A percentile compares a stretch with the other conserved stretches of the same genome.
These are phyloP conservation scores for Fraxinus anomala DNA, from an alignment of 257 asterid genomes.

Conservation along the genomic window DNA sequence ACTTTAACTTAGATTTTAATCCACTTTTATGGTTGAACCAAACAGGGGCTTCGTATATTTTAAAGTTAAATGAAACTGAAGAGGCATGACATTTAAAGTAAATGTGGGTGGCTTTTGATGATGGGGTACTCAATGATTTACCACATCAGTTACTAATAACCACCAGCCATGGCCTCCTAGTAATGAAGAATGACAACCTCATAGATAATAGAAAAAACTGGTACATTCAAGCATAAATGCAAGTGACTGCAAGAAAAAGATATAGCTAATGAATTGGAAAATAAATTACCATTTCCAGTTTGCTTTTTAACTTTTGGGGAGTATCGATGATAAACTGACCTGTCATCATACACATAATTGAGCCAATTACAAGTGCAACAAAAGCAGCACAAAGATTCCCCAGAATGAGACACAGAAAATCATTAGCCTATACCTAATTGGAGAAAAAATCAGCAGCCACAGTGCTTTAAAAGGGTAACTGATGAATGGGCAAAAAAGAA, in stretches of 20 bases:
- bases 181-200: not conserved
- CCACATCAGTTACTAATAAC: slow-evolving; percentile 7
- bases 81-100: slow-evolving; percentile 13
- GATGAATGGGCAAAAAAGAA: not conserved
- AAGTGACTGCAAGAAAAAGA: slow-evolving; percentile 6
- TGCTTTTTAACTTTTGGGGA: slow-evolving; percentile 82
- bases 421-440: not conserved
- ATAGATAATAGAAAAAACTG: not conserved
- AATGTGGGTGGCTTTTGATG: slow-evolving; percentile 4
- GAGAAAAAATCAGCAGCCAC: not conserved
- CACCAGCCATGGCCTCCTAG: slow-evolving; percentile 17
- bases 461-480: slow-evolving; percentile 5
- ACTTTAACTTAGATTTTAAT: too few relatives aligned
- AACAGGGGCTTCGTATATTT: not conserved
- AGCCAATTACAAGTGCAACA: slow-evolving; percentile 25
- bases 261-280: slow-evolving; percentile 21
- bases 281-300: slow-evolving; percentile 80
- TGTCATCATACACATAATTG: slow-evolving; percentile 39
- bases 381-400: slow-evolving; percentile 14
- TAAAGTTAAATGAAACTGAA: not conserved
- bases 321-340: slow-evolving; percentile 88
- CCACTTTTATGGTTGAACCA: too few relatives aligned
- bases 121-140: not conserved
- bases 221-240: not conserved
- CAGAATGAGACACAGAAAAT: not conserved